These are phyloP conservation scores for Dioszegia crocea DNA, from an alignment of 768 basidiomycete genomes.

Conservation along the genomic window DNA sequence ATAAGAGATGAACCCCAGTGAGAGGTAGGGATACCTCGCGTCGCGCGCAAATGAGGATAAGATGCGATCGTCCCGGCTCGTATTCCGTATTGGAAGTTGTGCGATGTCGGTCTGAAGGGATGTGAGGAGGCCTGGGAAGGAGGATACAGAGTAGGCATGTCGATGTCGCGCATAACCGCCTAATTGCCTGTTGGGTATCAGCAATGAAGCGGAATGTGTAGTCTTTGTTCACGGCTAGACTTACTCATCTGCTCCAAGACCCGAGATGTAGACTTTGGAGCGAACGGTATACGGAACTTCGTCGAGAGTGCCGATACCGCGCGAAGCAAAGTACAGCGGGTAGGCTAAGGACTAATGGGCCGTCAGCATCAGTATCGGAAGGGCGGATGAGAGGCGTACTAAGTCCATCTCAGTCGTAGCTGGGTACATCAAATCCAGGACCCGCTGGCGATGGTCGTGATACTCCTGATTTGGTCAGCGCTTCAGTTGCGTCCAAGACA, in stretches of 20 bases:
- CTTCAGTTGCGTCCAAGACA: neutral
- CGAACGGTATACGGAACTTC: constrained; percentile 60
- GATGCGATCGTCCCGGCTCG: constrained; percentile 91
- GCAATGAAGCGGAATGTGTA: neutral
- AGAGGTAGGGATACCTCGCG: constrained; percentile 84
- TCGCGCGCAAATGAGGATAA: constrained; percentile 90
- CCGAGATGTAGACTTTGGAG: constrained; percentile 80
- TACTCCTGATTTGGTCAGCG: constrained; percentile 58
- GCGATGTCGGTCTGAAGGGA: constrained; percentile 86
- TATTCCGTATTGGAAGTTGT: constrained; percentile 79
- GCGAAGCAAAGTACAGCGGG: constrained; percentile 88
- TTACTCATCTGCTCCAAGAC: constrained; percentile 85
- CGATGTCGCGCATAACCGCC: constrained; percentile 92
- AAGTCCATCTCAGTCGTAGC: constrained; percentile 59
- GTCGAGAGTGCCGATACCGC: constrained; percentile 63
- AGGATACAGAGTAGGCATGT: constrained; percentile 58
- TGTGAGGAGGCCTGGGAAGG: neutral
- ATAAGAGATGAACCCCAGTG: constrained; percentile 70
- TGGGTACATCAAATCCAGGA: constrained; percentile 59
- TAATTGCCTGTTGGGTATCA: constrained; percentile 54
- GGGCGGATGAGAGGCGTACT: constrained; percentile 53
- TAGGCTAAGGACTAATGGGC: constrained; percentile 72
- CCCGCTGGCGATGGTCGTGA: constrained; percentile 56
- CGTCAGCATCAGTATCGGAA: neutral
- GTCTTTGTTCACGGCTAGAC: no score